These are phyloP conservation scores for Pseudonitzschia delicatissima DNA, from an alignment of 108 stramenopile species.

Conservation along the genomic window DNA sequence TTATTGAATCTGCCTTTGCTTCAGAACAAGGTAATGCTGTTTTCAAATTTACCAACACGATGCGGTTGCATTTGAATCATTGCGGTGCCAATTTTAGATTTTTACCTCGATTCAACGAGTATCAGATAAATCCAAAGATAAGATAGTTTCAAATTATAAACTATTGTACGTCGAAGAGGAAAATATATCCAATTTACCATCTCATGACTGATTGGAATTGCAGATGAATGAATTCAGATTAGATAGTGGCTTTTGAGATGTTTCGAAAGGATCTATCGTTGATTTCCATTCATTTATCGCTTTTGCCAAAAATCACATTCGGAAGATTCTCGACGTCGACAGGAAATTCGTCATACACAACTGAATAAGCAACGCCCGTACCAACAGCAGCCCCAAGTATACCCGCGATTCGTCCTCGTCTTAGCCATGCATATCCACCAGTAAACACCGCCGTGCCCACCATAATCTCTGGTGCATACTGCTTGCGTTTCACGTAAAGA, in stretches of 20 bases:
- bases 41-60: no score
- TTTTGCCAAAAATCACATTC: constrained; percentile 32
- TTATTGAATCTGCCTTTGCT: no score
- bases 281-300: constrained; percentile 10
- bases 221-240: no score
- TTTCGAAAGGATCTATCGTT: neutral
- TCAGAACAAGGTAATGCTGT: no score
- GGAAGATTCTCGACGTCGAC: constrained; percentile 23
- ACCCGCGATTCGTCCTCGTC: constrained; percentile 35
- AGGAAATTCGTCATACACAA: constrained; percentile 36
- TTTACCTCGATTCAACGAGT: no score
- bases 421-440: constrained; percentile 19
- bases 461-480: constrained; percentile 32
- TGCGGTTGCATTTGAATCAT: no score
- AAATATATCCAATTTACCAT: neutral
- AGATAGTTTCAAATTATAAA: no score
- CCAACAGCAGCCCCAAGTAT: constrained; percentile 22
- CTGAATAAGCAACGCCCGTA: constrained; percentile 31
- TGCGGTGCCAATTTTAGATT: no score
- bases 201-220: neutral
- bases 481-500: constrained; percentile 29
- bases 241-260: no score
- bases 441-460: constrained; percentile 19
- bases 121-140: no score
- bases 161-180: no score